Evolutionary conservation across 805 yeast genomes (phyloP).

Genomic region (Ogataea angusta): DNA sequence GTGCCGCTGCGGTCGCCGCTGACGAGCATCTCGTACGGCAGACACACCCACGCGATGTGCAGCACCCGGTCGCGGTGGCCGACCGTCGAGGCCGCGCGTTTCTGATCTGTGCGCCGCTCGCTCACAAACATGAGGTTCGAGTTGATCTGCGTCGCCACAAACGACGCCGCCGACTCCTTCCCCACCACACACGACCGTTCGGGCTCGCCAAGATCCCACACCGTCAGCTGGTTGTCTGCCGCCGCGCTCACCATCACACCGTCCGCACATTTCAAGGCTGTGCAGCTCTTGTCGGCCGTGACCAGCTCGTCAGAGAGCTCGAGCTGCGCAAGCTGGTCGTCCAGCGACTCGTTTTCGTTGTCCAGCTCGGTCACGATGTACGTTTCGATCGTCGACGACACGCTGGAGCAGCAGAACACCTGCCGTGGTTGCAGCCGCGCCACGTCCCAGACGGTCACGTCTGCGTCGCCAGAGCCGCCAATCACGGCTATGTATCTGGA

Average conservation of each 20-base stretch:
- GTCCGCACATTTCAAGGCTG: slow-evolving; percentile 20
- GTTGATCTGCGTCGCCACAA: slow-evolving; percentile 35
- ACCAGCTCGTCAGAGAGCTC: slow-evolving; percentile 10
- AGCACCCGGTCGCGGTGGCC: slow-evolving; percentile 49
- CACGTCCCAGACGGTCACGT: slow-evolving; percentile 73
- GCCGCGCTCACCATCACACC: slow-evolving; percentile 18
- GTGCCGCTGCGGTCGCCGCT: slow-evolving; percentile 67
- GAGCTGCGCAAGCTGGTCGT: slow-evolving; percentile 23
- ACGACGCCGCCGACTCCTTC: slow-evolving; percentile 14
- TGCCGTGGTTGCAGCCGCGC: slow-evolving; percentile 53
- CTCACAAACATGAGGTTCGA: slow-evolving; percentile 39
- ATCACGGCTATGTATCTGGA: slow-evolving; percentile 50
- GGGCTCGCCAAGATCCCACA: slow-evolving; percentile 38
- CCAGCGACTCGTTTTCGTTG: slow-evolving; percentile 20
- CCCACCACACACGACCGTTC: slow-evolving; percentile 34
- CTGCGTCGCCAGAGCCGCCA: slow-evolving; percentile 63
- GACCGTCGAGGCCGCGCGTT: slow-evolving; percentile 1
- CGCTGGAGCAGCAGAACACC: slow-evolving; percentile 26
- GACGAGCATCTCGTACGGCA: slow-evolving; percentile 59
- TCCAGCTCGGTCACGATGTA: slow-evolving; percentile 26
- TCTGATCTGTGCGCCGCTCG: slow-evolving; percentile 31
- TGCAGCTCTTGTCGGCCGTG: slow-evolving; percentile 24
- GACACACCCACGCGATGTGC: slow-evolving; percentile 42
- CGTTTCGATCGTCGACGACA: slow-evolving; percentile 24
- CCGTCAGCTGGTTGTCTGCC: slow-evolving; percentile 24